Evolutionary conservation across 2,329 filamentous ascomycete genomes (phyloP).

Genomic region (Daldinia sp.): DNA sequence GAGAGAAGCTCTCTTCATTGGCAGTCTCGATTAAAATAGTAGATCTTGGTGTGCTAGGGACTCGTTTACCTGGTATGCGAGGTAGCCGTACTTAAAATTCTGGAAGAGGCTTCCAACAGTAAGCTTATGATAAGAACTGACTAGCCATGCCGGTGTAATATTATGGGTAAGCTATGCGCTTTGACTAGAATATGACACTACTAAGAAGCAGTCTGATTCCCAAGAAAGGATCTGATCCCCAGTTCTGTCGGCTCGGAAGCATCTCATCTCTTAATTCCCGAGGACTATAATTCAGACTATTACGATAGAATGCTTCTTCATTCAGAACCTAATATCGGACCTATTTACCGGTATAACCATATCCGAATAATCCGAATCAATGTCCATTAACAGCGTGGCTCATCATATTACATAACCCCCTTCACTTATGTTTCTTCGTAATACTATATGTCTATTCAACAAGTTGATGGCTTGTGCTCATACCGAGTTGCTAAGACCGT

Average conservation of each 20-base stretch:
- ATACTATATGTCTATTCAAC: background rate
- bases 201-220: no score
- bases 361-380: background rate
- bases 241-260: no score
- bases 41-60: background rate
- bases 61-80: no score
- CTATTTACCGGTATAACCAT: background rate
- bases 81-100: no score
- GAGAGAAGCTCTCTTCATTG: background rate
- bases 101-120: no score
- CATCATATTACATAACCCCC: slow-evolving; percentile 15
- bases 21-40: background rate
- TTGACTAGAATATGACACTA: no score
- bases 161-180: no score
- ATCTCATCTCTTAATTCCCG: no score
- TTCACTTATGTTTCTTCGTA: slow-evolving; percentile 1
- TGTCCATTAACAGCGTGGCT: slow-evolving; percentile 15
- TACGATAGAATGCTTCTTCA: background rate
- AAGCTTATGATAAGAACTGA: no score
- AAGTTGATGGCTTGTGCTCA: background rate
- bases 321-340: background rate
- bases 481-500: background rate
- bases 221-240: no score
- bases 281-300: background rate
- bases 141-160: no score